These are phyloP conservation scores for Aspergillus melleus DNA, from an alignment of 2,329 filamentous ascomycete species.

Conservation along the genomic window DNA sequence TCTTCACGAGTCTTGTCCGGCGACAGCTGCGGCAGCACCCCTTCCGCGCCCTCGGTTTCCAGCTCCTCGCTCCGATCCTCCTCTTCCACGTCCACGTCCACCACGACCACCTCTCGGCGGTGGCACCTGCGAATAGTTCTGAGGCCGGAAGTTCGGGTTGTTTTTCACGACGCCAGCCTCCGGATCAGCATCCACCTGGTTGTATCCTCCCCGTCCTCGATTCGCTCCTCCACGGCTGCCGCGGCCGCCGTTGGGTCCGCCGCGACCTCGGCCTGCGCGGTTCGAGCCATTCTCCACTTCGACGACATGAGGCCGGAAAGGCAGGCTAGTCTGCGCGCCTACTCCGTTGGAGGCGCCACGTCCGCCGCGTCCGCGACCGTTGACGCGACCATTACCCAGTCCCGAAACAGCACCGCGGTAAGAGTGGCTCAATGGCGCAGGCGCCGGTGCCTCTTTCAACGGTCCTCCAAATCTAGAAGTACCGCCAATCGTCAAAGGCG, in stretches of 20 bases:
- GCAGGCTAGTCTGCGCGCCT: slow-evolving; percentile 26
- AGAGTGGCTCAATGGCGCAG: slow-evolving; percentile 58
- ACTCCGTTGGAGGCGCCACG: slow-evolving; percentile 29
- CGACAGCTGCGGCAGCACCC: slow-evolving; percentile 16
- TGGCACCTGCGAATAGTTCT: slow-evolving; percentile 54
- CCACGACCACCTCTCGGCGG: slow-evolving; percentile 45
- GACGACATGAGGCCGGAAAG: slow-evolving; percentile 33
- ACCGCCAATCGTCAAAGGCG: slow-evolving; percentile 54
- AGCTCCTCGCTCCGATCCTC: slow-evolving; percentile 31
- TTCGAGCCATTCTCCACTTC: slow-evolving; percentile 22
- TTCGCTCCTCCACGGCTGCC: slow-evolving; percentile 32
- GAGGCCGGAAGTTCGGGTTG: slow-evolving; percentile 58
- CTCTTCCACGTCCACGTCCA: slow-evolving; percentile 32
- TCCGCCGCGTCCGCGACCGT: slow-evolving; percentile 37
- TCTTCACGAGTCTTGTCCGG: slow-evolving; percentile 1
- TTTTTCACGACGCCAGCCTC: slow-evolving; percentile 54
- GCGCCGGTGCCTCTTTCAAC: slow-evolving; percentile 55
- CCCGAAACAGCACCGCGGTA: slow-evolving; percentile 59
- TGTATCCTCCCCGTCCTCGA: slow-evolving; percentile 38
- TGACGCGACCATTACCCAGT: slow-evolving; percentile 37
- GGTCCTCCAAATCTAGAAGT: slow-evolving; percentile 61
- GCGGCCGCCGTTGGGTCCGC: slow-evolving; percentile 30
- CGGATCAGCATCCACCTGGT: slow-evolving; percentile 51
- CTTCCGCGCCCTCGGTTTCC: slow-evolving; percentile 33
- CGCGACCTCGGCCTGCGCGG: slow-evolving; percentile 33